Percentiles rank a stretch among this genome's conserved stretches.
These are phyloP conservation scores for Peronospora belbahrii DNA, from an alignment of 352 stramenopile species.

Conservation along the genomic window DNA sequence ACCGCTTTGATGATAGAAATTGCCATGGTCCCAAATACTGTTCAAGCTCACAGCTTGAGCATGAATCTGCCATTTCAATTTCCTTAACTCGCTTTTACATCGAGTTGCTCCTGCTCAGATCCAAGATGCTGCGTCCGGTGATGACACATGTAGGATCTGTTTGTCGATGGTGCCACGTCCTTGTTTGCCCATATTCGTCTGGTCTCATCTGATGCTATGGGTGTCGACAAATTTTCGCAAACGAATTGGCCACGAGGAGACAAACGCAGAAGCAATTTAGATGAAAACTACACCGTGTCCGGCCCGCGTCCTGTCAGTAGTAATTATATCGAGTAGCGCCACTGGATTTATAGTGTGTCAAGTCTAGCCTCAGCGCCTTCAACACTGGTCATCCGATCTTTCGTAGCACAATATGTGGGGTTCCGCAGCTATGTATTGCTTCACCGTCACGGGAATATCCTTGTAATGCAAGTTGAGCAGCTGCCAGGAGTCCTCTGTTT, in stretches of 20 bases:
- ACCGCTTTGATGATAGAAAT: background rate
- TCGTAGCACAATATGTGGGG: no score
- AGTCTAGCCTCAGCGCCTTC: no score
- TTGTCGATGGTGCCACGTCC: slow-evolving; percentile 5
- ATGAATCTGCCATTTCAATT: slow-evolving; percentile 11
- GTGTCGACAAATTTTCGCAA: slow-evolving; percentile 8
- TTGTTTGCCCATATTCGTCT: slow-evolving; percentile 10
- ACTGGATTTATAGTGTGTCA: no score
- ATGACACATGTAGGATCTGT: no score
- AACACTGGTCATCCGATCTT: no score
- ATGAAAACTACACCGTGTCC: slow-evolving; percentile 3
- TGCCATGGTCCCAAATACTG: slow-evolving; percentile 3
- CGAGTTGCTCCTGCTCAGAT: slow-evolving; percentile 5
- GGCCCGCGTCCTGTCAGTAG: no score
- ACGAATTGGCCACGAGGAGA: slow-evolving; percentile 8
- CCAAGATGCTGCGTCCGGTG: slow-evolving; percentile 2
- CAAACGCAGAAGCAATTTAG: background rate
- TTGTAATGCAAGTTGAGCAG: no score
- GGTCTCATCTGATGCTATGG: slow-evolving; percentile 10
- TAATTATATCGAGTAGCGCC: no score
- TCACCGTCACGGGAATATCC: no score
- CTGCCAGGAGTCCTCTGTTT: no score
- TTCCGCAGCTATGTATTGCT: no score
- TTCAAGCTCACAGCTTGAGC: slow-evolving; percentile 4
- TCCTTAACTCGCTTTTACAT: slow-evolving; percentile 5